Conservation (phyloP, 23 red algal species). For the Gracilaria gracilis region DNA sequence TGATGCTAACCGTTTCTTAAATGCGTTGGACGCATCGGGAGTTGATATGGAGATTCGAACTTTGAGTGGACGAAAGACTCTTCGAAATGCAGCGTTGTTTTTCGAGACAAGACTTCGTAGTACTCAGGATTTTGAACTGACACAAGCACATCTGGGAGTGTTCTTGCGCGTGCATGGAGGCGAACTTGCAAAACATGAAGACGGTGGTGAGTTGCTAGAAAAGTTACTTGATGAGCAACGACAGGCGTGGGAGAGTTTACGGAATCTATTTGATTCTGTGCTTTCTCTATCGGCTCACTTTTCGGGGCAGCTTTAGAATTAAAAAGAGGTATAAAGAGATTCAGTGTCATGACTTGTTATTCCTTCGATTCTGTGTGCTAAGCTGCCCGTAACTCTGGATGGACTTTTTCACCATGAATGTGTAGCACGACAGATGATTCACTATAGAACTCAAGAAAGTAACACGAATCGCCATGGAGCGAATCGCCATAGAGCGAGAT, state of each 20-base stretch:
- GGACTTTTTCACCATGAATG: no score
- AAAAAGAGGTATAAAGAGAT: neutral
- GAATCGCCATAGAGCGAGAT: no score
- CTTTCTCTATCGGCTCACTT: slow-evolving; percentile 60
- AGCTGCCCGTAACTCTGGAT: no score
- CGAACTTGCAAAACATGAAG: slow-evolving; percentile 48
- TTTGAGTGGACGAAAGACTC: slow-evolving; percentile 52
- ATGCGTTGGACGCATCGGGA: slow-evolving; percentile 42
- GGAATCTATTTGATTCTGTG: slow-evolving; percentile 61
- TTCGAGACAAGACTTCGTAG: slow-evolving; percentile 51
- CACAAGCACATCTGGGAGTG: slow-evolving; percentile 78
- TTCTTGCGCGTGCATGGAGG: slow-evolving; percentile 74
- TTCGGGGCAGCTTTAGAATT: slow-evolving; percentile 46
- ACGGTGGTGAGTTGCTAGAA: slow-evolving; percentile 16
- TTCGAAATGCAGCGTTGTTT: slow-evolving; percentile 47
- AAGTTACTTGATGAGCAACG: slow-evolving; percentile 40
- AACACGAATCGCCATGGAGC: no score
- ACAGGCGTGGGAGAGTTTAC: slow-evolving; percentile 64
- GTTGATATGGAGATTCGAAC: slow-evolving; percentile 79
- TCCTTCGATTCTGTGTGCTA: no score
- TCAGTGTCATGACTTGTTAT: no score
- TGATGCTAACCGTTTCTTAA: slow-evolving; percentile 53
- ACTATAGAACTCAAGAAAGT: no score
- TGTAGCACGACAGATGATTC: no score
- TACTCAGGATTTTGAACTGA: slow-evolving; percentile 68